Base-by-base conservation (phyloP, 2,329 filamentous ascomycete genomes). In the Scedosporium minutisporum region DNA sequence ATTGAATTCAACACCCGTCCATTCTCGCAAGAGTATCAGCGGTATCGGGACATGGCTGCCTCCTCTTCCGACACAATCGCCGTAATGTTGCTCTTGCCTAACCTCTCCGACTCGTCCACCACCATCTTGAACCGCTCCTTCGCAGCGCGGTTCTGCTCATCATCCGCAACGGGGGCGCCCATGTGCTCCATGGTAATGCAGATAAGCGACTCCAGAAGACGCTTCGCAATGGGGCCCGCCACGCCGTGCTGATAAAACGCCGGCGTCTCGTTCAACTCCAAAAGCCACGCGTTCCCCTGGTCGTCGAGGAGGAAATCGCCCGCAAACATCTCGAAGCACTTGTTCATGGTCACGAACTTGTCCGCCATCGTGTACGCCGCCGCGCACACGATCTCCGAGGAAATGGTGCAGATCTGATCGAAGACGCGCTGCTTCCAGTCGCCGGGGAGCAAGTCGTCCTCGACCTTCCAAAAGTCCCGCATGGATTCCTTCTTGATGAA, bases 211-310 rank as follows among this genome's bases (percentile, higher is more conserved):
- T 76, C 73, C 73, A 76, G 74, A 2, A 76, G 65, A 0, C 72
- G 65, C 46, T 69, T 38, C 0, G 74, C 69, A 57, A 76, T 44
- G n/a, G 70, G 67, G 0, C 73, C 73, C 0, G 74, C 72, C 1
- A 72, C 68, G 0, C 71, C 72, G 0, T 71, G 66, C 21, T 76
- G 63, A 53, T 76, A 76, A 48, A 76, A 75, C 0, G 74, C 74
- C 0, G 74, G 74, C 23, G 73, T 74, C 66, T 76, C 73, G 18
- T 76, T 76, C 0, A 72, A 73, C 63, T 76, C 74, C 0, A 76
- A 62, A 0, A 76, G 61, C 74, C 74, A 76, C 0, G 68, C 71
- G 0, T 61, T 68, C 0, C 73, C 74, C 0, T 63, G 62, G 0
- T 65, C 64, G 46, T 76, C 74, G 6, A 76, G 60, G 18, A 76